These are phyloP conservation scores for Xylaria grammica DNA, from an alignment of 495 filamentous ascomycete species.

Conservation along the genomic window DNA sequence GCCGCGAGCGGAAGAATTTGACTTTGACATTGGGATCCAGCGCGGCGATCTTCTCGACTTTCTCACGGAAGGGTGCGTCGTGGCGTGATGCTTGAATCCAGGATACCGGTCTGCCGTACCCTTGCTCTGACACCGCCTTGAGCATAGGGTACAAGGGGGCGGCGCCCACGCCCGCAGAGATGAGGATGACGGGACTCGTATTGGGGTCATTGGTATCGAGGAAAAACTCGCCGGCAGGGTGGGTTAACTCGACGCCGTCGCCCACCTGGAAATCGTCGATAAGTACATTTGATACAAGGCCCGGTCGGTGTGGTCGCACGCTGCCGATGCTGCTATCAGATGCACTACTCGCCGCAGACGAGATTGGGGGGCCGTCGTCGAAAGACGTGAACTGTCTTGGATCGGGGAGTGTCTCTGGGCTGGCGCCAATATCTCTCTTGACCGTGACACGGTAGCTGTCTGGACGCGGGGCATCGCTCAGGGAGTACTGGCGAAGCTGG, in stretches of 20 bases:
- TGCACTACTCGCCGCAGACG: slow-evolving; percentile 37
- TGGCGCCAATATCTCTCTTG: slow-evolving; percentile 63
- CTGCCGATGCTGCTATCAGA: slow-evolving; percentile 41
- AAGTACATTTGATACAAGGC: slow-evolving; percentile 71
- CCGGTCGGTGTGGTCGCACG: slow-evolving; percentile 44
- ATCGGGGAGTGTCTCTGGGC: slow-evolving; percentile 29
- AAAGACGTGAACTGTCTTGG: slow-evolving; percentile 30
- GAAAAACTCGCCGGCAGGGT: slow-evolving; percentile 74
- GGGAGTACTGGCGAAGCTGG: slow-evolving; percentile 74
- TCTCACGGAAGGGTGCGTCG: slow-evolving; percentile 58
- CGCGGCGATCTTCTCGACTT: slow-evolving; percentile 55
- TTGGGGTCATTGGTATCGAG: slow-evolving; percentile 47
- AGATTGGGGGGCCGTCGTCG: slow-evolving; percentile 33
- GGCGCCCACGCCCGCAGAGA: slow-evolving; percentile 72
- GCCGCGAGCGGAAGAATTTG: slow-evolving; percentile 48
- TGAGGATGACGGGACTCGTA: slow-evolving; percentile 63
- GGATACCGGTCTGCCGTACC: slow-evolving; percentile 56
- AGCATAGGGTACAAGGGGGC: slow-evolving; percentile 72
- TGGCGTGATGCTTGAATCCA: slow-evolving; percentile 69
- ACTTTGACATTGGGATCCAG: slow-evolving; percentile 45
- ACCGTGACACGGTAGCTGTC: slow-evolving; percentile 73
- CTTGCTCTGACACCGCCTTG: slow-evolving; percentile 53
- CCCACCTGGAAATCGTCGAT: slow-evolving; percentile 65
- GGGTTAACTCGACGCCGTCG: slow-evolving; percentile 66
- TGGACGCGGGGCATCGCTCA: slow-evolving; percentile 63